phyloP scores from a whole-genome alignment of 129 eudicot genomes.

The Deinandra increscens region DNA sequence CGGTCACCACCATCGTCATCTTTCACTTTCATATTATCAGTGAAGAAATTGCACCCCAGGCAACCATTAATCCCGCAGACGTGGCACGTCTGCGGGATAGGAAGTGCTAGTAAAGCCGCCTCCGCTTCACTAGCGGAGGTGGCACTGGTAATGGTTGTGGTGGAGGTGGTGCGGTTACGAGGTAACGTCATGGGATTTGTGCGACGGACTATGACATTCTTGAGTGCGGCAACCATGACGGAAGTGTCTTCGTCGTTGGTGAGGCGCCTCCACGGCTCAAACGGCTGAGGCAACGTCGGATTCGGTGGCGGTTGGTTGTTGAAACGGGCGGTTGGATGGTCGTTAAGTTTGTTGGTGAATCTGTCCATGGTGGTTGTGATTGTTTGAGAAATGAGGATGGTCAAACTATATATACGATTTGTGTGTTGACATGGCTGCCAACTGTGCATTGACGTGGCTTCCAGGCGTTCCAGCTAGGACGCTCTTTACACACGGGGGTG shows the following conservation, averaged over 20 bases:
- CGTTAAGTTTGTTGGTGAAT: conserved; percentile 21
- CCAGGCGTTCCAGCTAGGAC: conserved; percentile 46
- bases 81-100: conserved; percentile 40
- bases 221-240: conserved; percentile 54
- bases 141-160: not conserved
- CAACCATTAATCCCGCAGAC: conserved; percentile 53
- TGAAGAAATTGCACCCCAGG: conserved; percentile 64
- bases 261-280: conserved; percentile 25
- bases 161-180: not conserved
- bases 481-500: conserved; percentile 40
- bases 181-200: conserved; percentile 12
- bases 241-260: conserved; percentile 47
- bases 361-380: conserved; percentile 30
- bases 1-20: not conserved
- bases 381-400: conserved; percentile 12
- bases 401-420: conserved; percentile 27
- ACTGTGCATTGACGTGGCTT: conserved; percentile 28
- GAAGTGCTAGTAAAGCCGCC: conserved; percentile 17
- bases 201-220: conserved; percentile 42
- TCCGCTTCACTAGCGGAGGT: not conserved
- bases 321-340: conserved; percentile 13
- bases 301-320: conserved; percentile 14
- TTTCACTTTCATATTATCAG: not conserved
- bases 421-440: conserved; percentile 35
- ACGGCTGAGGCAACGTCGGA: conserved; percentile 3